Evolutionary conservation across 1,139 yeast genomes (phyloP).

Genomic region (Hemisphaericaspora subhashii): DNA sequence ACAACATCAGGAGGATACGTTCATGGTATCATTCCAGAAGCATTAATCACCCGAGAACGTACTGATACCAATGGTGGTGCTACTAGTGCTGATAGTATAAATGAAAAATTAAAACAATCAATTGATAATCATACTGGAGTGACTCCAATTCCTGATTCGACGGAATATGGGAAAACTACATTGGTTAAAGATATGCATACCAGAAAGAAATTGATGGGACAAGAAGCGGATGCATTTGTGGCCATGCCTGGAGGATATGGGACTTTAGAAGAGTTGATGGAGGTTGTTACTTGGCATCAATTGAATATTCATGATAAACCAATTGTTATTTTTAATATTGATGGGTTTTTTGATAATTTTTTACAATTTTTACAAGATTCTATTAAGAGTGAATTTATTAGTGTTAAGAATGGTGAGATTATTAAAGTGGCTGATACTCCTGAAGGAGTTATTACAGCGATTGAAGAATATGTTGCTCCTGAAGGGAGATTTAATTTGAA

Average conservation of each 20-base stretch:
- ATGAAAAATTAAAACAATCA: constrained; percentile 44
- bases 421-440: constrained; percentile 67
- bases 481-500: constrained; percentile 73
- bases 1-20: constrained; percentile 70
- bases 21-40: constrained; percentile 84
- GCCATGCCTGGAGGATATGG: constrained; percentile 95
- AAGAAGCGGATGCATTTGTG: constrained; percentile 81
- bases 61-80: constrained; percentile 35
- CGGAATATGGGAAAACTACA: constrained; percentile 73
- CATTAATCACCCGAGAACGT: constrained; percentile 75
- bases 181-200: constrained; percentile 90
- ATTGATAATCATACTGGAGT: constrained; percentile 56
- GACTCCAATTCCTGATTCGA: constrained; percentile 63
- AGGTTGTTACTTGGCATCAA: constrained; percentile 86
- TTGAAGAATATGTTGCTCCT: constrained; percentile 65
- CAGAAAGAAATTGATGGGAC: constrained; percentile 82
- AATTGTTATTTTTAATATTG: constrained; percentile 70
- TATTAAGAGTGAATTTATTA: constrained; percentile 65
- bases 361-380: constrained; percentile 58
- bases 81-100: constrained; percentile 37
- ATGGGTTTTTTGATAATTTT: constrained; percentile 78
- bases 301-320: constrained; percentile 84
- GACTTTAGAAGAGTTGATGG: constrained; percentile 86
- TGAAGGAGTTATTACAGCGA: constrained; percentile 62
- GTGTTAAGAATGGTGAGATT: constrained; percentile 65